A percentile compares a stretch with the other conserved stretches of the same genome.
These are phyloP conservation scores for Herpetomonas samuelpessoai DNA, from an alignment of 208 protist genomes.

Conservation along the genomic window DNA sequence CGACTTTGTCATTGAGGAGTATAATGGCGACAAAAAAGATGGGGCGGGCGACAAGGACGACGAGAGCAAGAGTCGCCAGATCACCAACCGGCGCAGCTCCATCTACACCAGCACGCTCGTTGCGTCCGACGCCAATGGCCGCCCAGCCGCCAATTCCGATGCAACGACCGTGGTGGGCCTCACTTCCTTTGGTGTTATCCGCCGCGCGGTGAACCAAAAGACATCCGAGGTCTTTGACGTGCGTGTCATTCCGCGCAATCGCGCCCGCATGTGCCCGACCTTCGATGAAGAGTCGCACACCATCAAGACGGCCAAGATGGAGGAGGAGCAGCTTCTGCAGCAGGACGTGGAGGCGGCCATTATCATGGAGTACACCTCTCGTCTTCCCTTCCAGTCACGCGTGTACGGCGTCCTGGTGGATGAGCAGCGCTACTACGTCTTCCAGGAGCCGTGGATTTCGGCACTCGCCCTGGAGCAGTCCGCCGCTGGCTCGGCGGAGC, in stretches of 20 bases:
- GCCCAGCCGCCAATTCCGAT: conserved; percentile 8
- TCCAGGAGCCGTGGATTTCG: conserved; percentile 77
- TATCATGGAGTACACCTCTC: conserved; percentile 75
- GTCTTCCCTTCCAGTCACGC: conserved; percentile 62
- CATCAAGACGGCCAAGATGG: conserved; percentile 23
- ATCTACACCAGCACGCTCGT: conserved; percentile 57
- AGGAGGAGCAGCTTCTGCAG: conserved; percentile 47
- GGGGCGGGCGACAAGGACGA: conserved; percentile 8
- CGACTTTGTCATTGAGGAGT: conserved; percentile 54
- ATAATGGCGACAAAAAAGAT: conserved; percentile 8
- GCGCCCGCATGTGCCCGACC: conserved; percentile 42
- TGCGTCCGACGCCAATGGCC: conserved; percentile 10
- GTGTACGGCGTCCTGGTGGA: conserved; percentile 77
- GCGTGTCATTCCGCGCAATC: conserved; percentile 63
- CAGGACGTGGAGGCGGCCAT: conserved; percentile 74
- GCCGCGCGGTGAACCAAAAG: conserved; percentile 55
- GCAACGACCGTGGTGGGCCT: conserved; percentile 49
- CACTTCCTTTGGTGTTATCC: conserved; percentile 67
- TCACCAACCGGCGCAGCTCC: conserved; percentile 36
- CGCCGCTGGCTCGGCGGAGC: conserved; percentile 20
- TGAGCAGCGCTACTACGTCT: conserved; percentile 77
- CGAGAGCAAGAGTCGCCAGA: conserved; percentile 2
- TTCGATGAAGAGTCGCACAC: conserved; percentile 9
- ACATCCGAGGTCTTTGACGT: conserved; percentile 82
- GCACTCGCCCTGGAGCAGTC: conserved; percentile 59